Base-by-base conservation (phyloP, 768 basidiomycete genomes). In the Boletus rex-veris region DNA sequence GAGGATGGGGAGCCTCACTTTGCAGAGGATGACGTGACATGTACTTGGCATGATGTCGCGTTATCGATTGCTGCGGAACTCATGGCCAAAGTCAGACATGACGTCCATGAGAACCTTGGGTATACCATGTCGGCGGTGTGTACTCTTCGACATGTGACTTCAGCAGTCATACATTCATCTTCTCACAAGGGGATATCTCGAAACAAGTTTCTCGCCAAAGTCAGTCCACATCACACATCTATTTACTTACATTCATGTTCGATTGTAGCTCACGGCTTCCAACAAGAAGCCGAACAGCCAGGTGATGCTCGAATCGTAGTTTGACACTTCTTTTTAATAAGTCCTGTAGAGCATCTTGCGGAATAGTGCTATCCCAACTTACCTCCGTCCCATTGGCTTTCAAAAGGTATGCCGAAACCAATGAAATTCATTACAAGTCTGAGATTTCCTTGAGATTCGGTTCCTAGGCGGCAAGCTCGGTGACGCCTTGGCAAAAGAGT, bases 191-290 rank as follows among this genome's bases (percentile, higher is more conserved):
- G 94, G 2, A 85, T 98, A 52, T 84, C 92, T 14, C 79, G 92
- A 64, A 98, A 96, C 65, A 97, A 98, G 69, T 95, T 95, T 61
- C 77, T 98, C 24, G 90, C 97, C 0, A 99, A 99, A 80, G 92
- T 91, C 3, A 30, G 64, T 48, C 50, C 45, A 64, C 48, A 18
- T 24, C 45, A 35, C 48, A 9, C 8, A 12, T 44, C 16, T 36
- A 19, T 31, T n/a, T 7, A 3, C n/a, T 26, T 19, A 31, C 10
- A 57, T 51, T 54, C 51, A 45, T 19, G 8, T 18, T 45, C 58
- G 16, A 60, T 30, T 38, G 31, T 54, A 95, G 90, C 80, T 99
- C 16, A 82, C 84, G 36, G 93, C 94, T 8, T 96, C 92, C 1
- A 93, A 91, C 74, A 86, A 85, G 74, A 99, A 99, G 66, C 91